phyloP scores from a whole-genome alignment of 257 asterid genomes.

The Scutellaria galericulata region DNA sequence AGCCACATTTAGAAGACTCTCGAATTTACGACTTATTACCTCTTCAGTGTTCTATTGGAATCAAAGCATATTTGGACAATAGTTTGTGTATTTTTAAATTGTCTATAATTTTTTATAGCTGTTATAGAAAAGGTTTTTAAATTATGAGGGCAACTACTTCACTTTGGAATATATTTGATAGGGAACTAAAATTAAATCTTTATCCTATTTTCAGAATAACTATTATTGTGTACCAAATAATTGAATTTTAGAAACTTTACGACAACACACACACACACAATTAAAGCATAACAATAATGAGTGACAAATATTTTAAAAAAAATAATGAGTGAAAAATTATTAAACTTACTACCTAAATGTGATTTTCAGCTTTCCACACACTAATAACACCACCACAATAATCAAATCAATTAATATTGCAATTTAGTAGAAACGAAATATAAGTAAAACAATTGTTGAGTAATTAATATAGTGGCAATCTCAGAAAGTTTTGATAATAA shows the following conservation, averaged over 20 bases:
- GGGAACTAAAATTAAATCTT: background rate
- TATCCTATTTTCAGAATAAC: background rate
- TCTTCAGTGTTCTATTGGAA: no score
- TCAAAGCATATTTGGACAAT: background rate
- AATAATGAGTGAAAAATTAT: no score
- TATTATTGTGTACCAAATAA: background rate
- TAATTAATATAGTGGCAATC: background rate
- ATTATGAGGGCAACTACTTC: no score
- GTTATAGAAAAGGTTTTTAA: no score
- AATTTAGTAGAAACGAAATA: no score
- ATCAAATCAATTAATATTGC: background rate
- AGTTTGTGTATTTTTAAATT: background rate
- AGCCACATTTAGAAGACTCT: no score
- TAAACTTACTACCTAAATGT: background rate
- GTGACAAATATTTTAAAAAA: no score
- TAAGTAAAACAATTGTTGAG: background rate
- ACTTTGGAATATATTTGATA: no score
- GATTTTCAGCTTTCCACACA: slow-evolving; percentile 18
- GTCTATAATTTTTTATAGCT: no score
- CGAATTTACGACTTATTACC: no score
- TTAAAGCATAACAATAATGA: no score
- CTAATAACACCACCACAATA: background rate
- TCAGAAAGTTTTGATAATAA: background rate
- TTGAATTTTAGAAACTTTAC: background rate
- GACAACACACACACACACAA: no score